Evolutionary conservation across 225 moss, liverwort and hornwort genomes (phyloP).

Genomic region (Bryoerythrophyllum caledonicum): DNA sequence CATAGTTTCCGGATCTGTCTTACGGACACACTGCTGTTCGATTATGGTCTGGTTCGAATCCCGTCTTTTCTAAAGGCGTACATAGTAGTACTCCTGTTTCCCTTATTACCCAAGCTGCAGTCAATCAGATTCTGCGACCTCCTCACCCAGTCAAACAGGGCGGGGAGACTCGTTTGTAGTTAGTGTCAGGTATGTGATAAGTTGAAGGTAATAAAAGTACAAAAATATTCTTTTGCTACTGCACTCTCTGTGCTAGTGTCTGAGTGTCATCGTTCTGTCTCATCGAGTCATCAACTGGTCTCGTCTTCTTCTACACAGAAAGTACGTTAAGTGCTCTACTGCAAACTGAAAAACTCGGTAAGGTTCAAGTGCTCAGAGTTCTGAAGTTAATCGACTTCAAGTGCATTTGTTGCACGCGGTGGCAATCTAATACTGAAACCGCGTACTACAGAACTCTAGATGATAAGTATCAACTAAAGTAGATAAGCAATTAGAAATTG

Average conservation of each 20-base stretch:
- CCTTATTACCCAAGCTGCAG: slow-evolving; percentile 8
- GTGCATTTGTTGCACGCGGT: not conserved
- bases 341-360: too few species aligned
- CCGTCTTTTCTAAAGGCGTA: not conserved
- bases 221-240: not conserved
- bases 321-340: not conserved
- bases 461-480: too few species aligned
- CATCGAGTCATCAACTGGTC: not conserved
- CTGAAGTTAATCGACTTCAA: not conserved
- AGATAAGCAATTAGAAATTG: too few species aligned
- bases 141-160: not conserved
- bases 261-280: not conserved
- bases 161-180: not conserved
- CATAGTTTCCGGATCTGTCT: slow-evolving; percentile 8
- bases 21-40: not conserved
- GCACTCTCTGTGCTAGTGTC: not conserved
- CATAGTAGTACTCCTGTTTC: not conserved
- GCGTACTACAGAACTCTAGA: too few species aligned
- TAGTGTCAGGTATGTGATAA: not conserved
- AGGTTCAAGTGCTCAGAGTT: not conserved
- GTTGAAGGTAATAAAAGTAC: not conserved
- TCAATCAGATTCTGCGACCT: not conserved
- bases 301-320: too few species aligned
- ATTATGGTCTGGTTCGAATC: slow-evolving; percentile 9
- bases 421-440: not conserved